Evolutionary conservation across 148 eudicot genomes (phyloP).

Genomic region (Polygonum aviculare): DNA sequence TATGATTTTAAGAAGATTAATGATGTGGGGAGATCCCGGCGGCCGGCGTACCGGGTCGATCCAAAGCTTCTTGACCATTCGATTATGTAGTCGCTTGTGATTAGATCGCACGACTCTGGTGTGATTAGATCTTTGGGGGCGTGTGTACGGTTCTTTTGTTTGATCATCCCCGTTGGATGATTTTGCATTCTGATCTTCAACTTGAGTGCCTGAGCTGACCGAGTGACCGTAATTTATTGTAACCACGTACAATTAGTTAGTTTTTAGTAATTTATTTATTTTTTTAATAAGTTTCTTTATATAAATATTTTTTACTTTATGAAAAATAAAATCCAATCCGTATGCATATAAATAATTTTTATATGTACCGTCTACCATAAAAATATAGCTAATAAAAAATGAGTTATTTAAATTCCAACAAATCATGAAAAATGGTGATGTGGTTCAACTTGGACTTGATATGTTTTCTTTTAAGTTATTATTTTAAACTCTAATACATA

Average conservation of each 20-base stretch:
- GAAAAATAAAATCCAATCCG: too few relatives aligned
- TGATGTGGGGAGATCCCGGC: constrained; percentile 39
- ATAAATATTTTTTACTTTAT: too few relatives aligned
- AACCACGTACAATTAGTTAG: constrained; percentile 10
- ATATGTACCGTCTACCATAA: too few relatives aligned
- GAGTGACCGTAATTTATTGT: constrained; percentile 35
- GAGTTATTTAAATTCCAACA: too few relatives aligned
- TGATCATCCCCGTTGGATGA: constrained; percentile 60
- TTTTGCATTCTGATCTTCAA: constrained; percentile 33
- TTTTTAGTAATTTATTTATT: neutral
- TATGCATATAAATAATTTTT: too few relatives aligned
- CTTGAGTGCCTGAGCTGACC: constrained; percentile 45
- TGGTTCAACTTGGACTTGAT: too few relatives aligned
- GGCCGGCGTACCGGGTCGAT: constrained; percentile 32
- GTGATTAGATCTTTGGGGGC: constrained; percentile 19
- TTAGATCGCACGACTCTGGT: constrained; percentile 13
- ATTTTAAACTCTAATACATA: too few relatives aligned
- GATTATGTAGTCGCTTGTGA: constrained; percentile 29
- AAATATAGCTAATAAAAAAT: too few relatives aligned
- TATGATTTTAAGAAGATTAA: constrained; percentile 32
- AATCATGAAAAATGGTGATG: too few relatives aligned
- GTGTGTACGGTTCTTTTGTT: constrained; percentile 59
- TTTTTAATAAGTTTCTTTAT: neutral
- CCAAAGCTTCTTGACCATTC: constrained; percentile 35
- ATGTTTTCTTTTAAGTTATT: too few relatives aligned